phyloP scores from a whole-genome alignment of 306 rosid species.

The Prunus mongolica region DNA sequence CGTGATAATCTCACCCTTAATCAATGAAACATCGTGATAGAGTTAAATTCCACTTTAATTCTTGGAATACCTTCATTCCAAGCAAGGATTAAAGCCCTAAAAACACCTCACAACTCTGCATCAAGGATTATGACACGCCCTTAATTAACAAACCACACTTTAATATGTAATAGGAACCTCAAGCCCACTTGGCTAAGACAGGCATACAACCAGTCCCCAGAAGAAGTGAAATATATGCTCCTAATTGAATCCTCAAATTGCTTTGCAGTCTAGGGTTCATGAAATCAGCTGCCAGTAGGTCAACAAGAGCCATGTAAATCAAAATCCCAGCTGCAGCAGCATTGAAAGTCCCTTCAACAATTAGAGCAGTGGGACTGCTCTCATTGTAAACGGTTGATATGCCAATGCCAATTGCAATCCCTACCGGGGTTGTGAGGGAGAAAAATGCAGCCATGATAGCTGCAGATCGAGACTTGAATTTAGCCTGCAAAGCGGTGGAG shows the following conservation, averaged over 20 bases:
- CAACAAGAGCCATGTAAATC: conserved; percentile 76
- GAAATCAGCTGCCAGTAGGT: conserved; percentile 68
- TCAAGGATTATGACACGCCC: too few species aligned
- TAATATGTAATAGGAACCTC: neutral
- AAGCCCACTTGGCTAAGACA: conserved; percentile 67
- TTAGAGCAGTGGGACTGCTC: conserved; percentile 48
- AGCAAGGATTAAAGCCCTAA: too few species aligned
- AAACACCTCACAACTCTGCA: too few species aligned
- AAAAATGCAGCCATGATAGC: conserved; percentile 58
- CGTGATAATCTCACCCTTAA: too few species aligned
- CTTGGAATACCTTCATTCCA: too few species aligned
- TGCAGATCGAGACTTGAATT: conserved; percentile 43
- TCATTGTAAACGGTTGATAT: conserved; percentile 44
- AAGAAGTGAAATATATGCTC: conserved; percentile 59
- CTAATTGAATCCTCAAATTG: conserved; percentile 36
- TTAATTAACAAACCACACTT: too few species aligned
- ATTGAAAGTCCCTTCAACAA: conserved; percentile 53
- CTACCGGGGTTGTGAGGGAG: conserved; percentile 66
- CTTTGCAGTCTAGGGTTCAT: conserved; percentile 59
- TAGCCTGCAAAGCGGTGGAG: conserved; percentile 36
- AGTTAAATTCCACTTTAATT: too few species aligned
- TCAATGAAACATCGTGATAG: too few species aligned
- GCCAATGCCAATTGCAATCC: conserved; percentile 61
- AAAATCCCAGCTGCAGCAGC: conserved; percentile 73
- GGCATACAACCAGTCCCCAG: conserved; percentile 72